Percentiles rank a stretch among this genome's conserved stretches.
These are phyloP conservation scores for Podaxis sp. DNA, from an alignment of 768 basidiomycete genomes.

Conservation along the genomic window DNA sequence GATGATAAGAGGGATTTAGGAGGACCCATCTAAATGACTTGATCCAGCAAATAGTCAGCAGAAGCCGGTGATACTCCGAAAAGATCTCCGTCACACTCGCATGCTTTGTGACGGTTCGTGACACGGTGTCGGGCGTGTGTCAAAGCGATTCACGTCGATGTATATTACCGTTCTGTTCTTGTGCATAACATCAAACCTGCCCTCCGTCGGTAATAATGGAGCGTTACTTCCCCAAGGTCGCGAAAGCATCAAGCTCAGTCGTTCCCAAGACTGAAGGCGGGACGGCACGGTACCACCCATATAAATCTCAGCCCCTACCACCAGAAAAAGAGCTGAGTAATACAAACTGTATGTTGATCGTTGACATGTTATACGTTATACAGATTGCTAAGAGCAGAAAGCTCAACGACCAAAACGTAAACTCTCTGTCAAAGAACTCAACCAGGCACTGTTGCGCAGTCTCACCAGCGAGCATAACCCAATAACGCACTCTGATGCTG, in stretches of 20 bases:
- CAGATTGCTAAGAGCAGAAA: slow-evolving; percentile 1
- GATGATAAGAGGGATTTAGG: slow-evolving; percentile 22
- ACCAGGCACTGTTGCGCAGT: slow-evolving; percentile 55
- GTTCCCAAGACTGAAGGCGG: not conserved
- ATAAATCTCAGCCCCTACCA: not conserved
- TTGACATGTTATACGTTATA: slow-evolving; percentile 8
- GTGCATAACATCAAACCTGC: not conserved
- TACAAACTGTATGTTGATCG: slow-evolving; percentile 5
- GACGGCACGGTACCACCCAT: slow-evolving; percentile 14
- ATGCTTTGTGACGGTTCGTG: not conserved
- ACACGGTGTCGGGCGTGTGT: not conserved
- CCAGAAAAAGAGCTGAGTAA: not conserved
- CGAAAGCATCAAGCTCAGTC: slow-evolving; percentile 18
- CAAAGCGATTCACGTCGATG: no score
- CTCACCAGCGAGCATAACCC: slow-evolving; percentile 67
- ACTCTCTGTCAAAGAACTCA: slow-evolving; percentile 31
- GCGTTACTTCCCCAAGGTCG: slow-evolving; percentile 11
- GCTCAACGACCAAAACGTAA: not conserved
- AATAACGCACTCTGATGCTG: slow-evolving; percentile 69
- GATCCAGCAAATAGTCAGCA: slow-evolving; percentile 4
- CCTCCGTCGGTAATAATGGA: slow-evolving; percentile 10
- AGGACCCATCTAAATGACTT: slow-evolving; percentile 13
- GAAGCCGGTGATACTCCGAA: not conserved
- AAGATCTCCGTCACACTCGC: slow-evolving; percentile 3
- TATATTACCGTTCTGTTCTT: not conserved